These are phyloP conservation scores for Magnolia officinalis DNA, from an alignment of 164 flowering plant genomes.

Conservation along the genomic window DNA sequence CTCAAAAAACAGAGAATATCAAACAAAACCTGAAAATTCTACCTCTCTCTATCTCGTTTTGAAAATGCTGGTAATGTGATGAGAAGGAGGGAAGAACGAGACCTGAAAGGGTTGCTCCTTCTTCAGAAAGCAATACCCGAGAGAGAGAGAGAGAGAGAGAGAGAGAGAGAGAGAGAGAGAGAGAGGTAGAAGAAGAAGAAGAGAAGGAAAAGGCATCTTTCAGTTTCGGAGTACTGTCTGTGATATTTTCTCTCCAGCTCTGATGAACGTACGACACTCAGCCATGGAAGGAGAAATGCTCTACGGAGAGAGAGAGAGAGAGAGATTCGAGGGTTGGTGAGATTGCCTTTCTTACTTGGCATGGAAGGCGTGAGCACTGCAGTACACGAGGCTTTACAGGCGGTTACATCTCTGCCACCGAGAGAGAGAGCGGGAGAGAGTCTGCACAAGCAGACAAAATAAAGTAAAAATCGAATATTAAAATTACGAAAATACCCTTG, in stretches of 20 bases:
- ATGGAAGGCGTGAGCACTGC: slow-evolving; percentile 13
- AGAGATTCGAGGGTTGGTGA: background rate
- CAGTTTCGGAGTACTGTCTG: background rate
- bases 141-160: background rate
- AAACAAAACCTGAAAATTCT: background rate
- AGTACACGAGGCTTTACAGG: slow-evolving; percentile 8
- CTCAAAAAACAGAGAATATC: background rate
- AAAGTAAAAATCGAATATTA: background rate
- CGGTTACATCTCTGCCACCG: background rate
- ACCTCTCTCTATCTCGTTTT: no score
- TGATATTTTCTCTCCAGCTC: background rate
- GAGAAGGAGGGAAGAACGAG: background rate
- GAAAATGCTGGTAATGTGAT: background rate
- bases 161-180: background rate
- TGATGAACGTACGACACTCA: no score
- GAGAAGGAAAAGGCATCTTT: background rate
- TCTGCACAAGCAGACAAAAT: background rate
- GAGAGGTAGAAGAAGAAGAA: background rate
- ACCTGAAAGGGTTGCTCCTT: background rate
- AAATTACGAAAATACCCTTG: background rate
- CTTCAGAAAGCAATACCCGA: background rate
- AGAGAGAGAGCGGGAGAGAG: background rate
- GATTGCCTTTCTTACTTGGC: slow-evolving; percentile 1
- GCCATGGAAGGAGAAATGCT: no score
- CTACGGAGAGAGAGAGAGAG: background rate